Conservation (phyloP, 2,329 filamentous ascomycete species). For the Trichoderma citrinoviride region DNA sequence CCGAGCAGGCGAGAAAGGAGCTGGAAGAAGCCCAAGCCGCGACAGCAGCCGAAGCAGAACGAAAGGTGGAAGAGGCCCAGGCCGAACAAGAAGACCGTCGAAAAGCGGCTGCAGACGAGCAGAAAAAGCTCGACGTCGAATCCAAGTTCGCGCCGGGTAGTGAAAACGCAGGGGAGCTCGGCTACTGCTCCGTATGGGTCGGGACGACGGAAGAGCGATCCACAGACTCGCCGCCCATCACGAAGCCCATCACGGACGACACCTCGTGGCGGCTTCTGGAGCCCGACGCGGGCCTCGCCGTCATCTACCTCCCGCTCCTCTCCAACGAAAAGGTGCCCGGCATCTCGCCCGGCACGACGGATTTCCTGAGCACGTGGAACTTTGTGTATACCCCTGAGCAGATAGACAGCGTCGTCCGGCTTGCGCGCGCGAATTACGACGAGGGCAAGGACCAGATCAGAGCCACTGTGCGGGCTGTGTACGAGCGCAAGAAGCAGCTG, state of each 20-base stretch:
- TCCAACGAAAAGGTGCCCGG: constrained; percentile 75
- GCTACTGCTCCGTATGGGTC: constrained; percentile 94
- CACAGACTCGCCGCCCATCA: constrained; percentile 50
- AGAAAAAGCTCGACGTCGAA: constrained; percentile 30
- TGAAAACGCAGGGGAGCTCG: constrained; percentile 60
- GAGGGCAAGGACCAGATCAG: constrained; percentile 78
- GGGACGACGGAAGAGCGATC: constrained; percentile 75
- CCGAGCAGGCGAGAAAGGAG: constrained; percentile 60
- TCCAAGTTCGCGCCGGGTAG: constrained; percentile 43
- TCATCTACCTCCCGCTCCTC: constrained; percentile 88
- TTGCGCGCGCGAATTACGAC: constrained; percentile 82
- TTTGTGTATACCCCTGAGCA: constrained; percentile 93
- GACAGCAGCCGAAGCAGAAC: constrained; percentile 57
- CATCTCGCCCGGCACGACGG: constrained; percentile 77
- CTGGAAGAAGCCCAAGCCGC: constrained; percentile 64
- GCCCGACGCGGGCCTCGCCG: constrained; percentile 78
- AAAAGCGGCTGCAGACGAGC: constrained; percentile 29
- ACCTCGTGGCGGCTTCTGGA: constrained; percentile 65
- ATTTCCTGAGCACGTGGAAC: constrained; percentile 96
- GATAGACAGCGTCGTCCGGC: constrained; percentile 76
- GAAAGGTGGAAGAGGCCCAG: constrained; percentile 62
- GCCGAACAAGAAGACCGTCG: constrained; percentile 40
- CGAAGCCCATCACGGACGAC: constrained; percentile 57
- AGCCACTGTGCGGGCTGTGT: constrained; percentile 79
- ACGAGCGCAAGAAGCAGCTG: constrained; percentile 79